Conservation (phyloP, 2,329 filamentous ascomycete genomes). For the Nectriaceae sp. region DNA sequence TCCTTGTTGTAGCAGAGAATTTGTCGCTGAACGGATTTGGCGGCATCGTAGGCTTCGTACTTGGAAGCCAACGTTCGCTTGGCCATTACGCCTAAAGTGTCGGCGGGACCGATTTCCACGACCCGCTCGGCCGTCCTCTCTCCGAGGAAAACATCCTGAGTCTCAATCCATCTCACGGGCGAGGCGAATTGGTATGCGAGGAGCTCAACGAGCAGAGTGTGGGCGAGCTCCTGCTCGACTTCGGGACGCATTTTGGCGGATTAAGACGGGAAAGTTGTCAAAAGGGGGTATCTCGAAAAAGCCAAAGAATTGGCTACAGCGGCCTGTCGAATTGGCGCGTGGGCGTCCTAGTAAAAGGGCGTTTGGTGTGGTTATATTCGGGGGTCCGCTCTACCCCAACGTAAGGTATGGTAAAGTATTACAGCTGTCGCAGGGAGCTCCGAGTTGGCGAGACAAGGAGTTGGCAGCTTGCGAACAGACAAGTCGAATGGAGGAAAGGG, state of each 20-base stretch:
- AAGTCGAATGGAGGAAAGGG: slow-evolving; percentile 12
- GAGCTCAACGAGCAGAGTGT: slow-evolving; percentile 97
- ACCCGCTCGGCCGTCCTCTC: slow-evolving; percentile 96
- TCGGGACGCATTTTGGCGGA: slow-evolving; percentile 84
- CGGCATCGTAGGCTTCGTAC: slow-evolving; percentile 98
- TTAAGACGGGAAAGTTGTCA: slow-evolving; percentile 25
- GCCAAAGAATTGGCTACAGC: slow-evolving; percentile 26
- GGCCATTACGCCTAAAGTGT: slow-evolving; percentile 97
- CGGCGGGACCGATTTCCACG: slow-evolving; percentile 94
- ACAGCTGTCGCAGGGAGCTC: slow-evolving; percentile 27
- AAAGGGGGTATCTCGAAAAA: slow-evolving; percentile 33
- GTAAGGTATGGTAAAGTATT: slow-evolving; percentile 15
- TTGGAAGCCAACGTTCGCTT: slow-evolving; percentile 94
- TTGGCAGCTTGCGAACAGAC: slow-evolving; percentile 23
- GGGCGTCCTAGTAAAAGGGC: slow-evolving; percentile 2
- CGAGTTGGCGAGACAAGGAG: slow-evolving; percentile 22
- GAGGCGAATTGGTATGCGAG: slow-evolving; percentile 99
- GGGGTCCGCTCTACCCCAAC: slow-evolving; percentile 29
- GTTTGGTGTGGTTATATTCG: slow-evolving; percentile 24
- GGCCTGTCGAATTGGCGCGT: slow-evolving; percentile 25
- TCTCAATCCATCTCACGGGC: slow-evolving; percentile 99
- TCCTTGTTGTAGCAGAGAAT: slow-evolving; percentile 99
- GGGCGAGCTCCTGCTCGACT: slow-evolving; percentile 98
- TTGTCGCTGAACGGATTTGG: slow-evolving; percentile 92
- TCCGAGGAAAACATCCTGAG: slow-evolving; percentile 97